phyloP scores from a whole-genome alignment of 1,139 yeast genomes.

The Schwanniomyces etchellsii region DNA sequence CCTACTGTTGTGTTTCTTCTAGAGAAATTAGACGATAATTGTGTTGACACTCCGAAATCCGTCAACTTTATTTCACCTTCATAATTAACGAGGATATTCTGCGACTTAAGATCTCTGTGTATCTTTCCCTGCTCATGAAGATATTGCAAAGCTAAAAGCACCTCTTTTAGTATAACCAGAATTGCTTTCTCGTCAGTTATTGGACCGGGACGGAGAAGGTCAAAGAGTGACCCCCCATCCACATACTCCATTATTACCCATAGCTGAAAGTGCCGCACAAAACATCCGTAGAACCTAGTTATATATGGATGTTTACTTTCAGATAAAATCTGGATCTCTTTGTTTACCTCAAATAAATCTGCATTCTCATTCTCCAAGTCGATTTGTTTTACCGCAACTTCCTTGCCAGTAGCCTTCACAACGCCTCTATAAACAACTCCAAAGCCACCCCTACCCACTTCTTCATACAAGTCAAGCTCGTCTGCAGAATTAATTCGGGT shows the following conservation, averaged over 20 bases:
- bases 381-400: slow-evolving; percentile 67
- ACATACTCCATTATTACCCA: slow-evolving; percentile 87
- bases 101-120: slow-evolving; percentile 84
- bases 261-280: slow-evolving; percentile 69
- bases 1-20: slow-evolving; percentile 91
- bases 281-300: slow-evolving; percentile 75
- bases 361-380: slow-evolving; percentile 75
- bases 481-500: slow-evolving; percentile 27
- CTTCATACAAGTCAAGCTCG: slow-evolving; percentile 56
- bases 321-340: slow-evolving; percentile 70
- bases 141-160: slow-evolving; percentile 65
- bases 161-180: slow-evolving; percentile 51
- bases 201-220: slow-evolving; percentile 59
- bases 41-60: slow-evolving; percentile 95
- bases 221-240: slow-evolving; percentile 81
- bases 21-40: slow-evolving; percentile 70
- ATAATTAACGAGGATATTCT: slow-evolving; percentile 65
- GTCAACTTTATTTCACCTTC: slow-evolving; percentile 84
- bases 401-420: slow-evolving; percentile 42
- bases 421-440: slow-evolving; percentile 80
- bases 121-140: slow-evolving; percentile 75
- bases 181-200: slow-evolving; percentile 40
- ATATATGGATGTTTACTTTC: slow-evolving; percentile 69
- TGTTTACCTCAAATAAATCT: slow-evolving; percentile 73
- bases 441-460: slow-evolving; percentile 84